Base-by-base conservation (phyloP, 441 rosid species). In the Biscutella auriculata region DNA sequence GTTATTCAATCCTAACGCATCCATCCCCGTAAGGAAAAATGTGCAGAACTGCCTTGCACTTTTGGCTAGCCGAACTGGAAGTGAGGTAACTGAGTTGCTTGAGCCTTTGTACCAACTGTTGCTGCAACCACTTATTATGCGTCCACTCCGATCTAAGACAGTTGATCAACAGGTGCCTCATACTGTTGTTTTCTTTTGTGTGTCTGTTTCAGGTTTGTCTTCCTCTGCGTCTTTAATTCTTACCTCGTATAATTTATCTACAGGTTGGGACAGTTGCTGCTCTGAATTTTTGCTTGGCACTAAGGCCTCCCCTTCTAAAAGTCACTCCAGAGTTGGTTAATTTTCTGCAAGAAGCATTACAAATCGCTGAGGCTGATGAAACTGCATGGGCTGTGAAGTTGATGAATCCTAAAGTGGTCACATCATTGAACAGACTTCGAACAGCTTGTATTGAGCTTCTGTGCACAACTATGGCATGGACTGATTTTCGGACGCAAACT, bases 281-380 rank as follows among this genome's bases (percentile, higher is more conserved):
- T 60, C 76, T 95, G 73, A 95, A 86, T 71, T 95, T 95, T 77
- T 91, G 97, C 84, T 70, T 91, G 72, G 95, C 97, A 16, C 73
- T 95, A 79, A 83, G 98, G 81, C 99, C 99, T 26, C 99, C 98
- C 47, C 97, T 95, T 63, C 82, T 95, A 55, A 90, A 88, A 82
- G 77, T 95, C 77, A 91, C 98, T 44, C 97, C 81, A 71, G 99
- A 95, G 74, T 76, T 95, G 73, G 81, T 91, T 21, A 95, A 82
- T 74, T 91, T 95, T 72, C 83, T 95, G 57, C 97, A 95, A 88
- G 99, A 95, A 78, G 97, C 98, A 53, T 69, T 91, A 79, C 95
- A 95, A 73, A 95, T 88, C 64, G 99, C 98, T 27, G 98, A 91
- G 80, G 85, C 97, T 67, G 98, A 95, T 86, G 99, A 95, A 75